Evolutionary conservation across 108 stramenopile species (phyloP), one percentile per base, ranked within the genome.

Genomic region (Pinguiococcus pyrenoidosus): DNA sequence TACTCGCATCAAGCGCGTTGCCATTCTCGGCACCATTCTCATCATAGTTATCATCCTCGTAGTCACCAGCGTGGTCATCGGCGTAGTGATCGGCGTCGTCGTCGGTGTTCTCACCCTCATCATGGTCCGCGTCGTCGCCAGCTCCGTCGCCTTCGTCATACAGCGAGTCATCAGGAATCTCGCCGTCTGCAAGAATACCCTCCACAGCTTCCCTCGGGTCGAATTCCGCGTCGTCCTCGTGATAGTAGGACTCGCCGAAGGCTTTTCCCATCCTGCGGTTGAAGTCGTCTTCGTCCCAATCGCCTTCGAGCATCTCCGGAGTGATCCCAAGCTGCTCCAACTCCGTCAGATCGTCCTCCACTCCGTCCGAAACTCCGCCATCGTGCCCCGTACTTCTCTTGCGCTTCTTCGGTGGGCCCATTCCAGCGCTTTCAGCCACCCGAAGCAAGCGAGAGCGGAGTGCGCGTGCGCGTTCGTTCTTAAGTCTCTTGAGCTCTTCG

Each of bases 191-290:
- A n/a, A n/a, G n/a, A n/a, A n/a, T n/a, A n/a, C n/a, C 30, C 45
- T 44, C 45, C 39, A 3, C 39, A 38, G 6, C 18, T 49, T 26
- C 60, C 22, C 5, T 51, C 10, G 37, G 1, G 29, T 29, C 44
- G 44, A 16, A 14, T 23, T 13, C 4, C n/a, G 20, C 38, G 3
- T 39, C 41, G 9, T 26, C 28, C 17, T 41, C 43, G 18, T 69
- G 64, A 63, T 97, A 97, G 70, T 83, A 97, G 10, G 84, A 83
- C 38, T 97, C 92, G 13, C 83, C 85, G 55, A 91, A 97, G 1
- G 84, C 73, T 23, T 74, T 57, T 46, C 24, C 56, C 89, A 95
- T 90, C 13, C 72, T 52, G 10, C 64, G 54, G 59, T 88, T 89
- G 58, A 82, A 89, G 40, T 85, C 72, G 18, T 88, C 88, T 0